Evolutionary conservation across 306 rosid genomes (phyloP).

Genomic region (Cyclanthera cordifolia): DNA sequence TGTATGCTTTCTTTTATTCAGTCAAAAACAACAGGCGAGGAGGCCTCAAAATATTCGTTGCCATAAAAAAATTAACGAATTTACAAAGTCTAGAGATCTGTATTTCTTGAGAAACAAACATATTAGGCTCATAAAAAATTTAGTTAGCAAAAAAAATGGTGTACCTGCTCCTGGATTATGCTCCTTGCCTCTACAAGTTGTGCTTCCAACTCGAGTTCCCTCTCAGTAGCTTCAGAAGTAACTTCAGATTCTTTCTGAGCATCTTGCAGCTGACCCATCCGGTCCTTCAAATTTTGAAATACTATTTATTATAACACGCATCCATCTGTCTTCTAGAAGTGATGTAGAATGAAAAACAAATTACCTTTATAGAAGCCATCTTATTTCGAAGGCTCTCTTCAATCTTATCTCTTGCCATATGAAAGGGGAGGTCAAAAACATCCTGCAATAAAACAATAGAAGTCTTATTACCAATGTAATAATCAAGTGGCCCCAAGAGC

Average conservation of each 20-base stretch:
- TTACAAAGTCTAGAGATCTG: not conserved
- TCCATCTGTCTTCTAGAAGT: conserved; percentile 8
- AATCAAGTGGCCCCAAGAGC: conserved; percentile 3
- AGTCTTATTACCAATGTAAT: conserved; percentile 3
- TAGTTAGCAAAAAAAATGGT: conserved; percentile 19
- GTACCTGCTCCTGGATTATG: conserved; percentile 98
- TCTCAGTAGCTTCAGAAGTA: conserved; percentile 92
- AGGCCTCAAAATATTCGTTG: not conserved
- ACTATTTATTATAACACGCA: not conserved
- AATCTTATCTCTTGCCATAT: conserved; percentile 97
- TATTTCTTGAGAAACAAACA: not conserved
- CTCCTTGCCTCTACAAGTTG: conserved; percentile 99
- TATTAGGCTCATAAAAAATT: conserved; percentile 1
- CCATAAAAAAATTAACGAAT: not conserved
- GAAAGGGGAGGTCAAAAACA: conserved; percentile 91
- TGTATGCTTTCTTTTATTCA: not conserved
- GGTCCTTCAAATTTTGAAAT: conserved; percentile 43
- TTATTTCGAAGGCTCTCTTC: conserved; percentile 93
- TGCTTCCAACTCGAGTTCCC: conserved; percentile 99
- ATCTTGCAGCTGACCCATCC: conserved; percentile 94
- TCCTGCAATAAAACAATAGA: conserved; percentile 46
- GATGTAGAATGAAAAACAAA: conserved; percentile 8
- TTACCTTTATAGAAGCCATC: conserved; percentile 94
- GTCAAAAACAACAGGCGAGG: not conserved
- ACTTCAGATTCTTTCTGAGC: conserved; percentile 95